Percentiles rank a stretch among this genome's conserved stretches.
These are phyloP conservation scores for Isoetes taiwanensis DNA, from an alignment of 75 land plant genomes.

Conservation along the genomic window DNA sequence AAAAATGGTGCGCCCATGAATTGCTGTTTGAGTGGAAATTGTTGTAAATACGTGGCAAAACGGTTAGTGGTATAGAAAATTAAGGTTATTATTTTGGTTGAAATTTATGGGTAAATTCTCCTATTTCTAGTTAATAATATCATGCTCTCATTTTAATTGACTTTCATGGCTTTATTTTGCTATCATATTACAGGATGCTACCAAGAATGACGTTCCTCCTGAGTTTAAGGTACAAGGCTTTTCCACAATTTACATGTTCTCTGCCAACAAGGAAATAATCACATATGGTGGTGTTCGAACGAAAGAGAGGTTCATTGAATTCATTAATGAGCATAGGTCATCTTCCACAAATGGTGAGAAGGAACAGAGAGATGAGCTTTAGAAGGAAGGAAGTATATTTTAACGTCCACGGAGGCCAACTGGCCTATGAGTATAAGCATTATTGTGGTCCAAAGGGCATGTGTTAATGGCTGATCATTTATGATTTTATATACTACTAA, in stretches of 20 bases:
- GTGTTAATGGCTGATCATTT: too few species aligned
- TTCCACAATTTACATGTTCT: conserved; percentile 56
- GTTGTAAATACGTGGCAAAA: too few species aligned
- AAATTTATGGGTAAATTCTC: not conserved
- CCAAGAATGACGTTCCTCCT: conserved; percentile 53
- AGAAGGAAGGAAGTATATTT: too few species aligned
- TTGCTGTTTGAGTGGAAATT: too few species aligned
- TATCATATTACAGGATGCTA: conserved; percentile 50
- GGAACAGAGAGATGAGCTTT: too few species aligned
- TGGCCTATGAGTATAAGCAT: too few species aligned
- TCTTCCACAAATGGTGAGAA: too few species aligned
- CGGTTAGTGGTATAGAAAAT: not conserved
- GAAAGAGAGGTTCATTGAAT: conserved; percentile 52
- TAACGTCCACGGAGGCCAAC: too few species aligned
- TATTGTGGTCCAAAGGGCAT: too few species aligned
- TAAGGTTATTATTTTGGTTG: not conserved
- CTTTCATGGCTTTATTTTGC: not conserved
- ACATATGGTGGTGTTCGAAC: conserved; percentile 57
- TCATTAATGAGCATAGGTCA: conserved; percentile 44
- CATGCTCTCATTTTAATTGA: not conserved
- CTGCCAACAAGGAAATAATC: conserved; percentile 42
- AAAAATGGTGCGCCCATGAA: too few species aligned
- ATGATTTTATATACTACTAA: too few species aligned
- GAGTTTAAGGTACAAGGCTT: conserved; percentile 60
- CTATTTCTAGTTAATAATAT: not conserved